Evolutionary conservation across 2,329 filamentous ascomycete species (phyloP).

Genomic region (Colletotrichum incanum): DNA sequence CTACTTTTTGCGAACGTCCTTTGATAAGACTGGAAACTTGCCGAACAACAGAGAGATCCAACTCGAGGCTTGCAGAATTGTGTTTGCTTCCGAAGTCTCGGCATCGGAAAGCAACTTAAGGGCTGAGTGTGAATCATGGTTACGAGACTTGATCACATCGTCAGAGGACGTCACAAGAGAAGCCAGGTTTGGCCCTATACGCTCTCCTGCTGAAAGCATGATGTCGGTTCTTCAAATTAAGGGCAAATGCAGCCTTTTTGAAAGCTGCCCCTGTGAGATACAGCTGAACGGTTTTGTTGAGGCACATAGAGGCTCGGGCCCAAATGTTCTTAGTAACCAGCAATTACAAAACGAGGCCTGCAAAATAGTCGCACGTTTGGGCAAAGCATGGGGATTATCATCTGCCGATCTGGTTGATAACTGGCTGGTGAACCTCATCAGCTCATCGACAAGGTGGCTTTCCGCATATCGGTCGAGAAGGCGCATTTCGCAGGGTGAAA

Average conservation of each 20-base stretch:
- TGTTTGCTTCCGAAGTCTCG: slow-evolving; percentile 48
- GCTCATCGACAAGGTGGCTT: slow-evolving; percentile 35
- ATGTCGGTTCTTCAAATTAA: slow-evolving; percentile 48
- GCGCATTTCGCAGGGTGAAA: neutral
- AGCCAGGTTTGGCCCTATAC: slow-evolving; percentile 47
- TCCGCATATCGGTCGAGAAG: slow-evolving; percentile 13
- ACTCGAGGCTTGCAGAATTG: slow-evolving; percentile 47
- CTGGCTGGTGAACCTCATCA: slow-evolving; percentile 34
- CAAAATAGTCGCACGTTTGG: slow-evolving; percentile 36
- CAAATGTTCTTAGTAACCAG: slow-evolving; percentile 24
- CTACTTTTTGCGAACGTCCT: slow-evolving; percentile 47
- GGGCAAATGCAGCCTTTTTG: slow-evolving; percentile 48
- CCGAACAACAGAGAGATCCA: slow-evolving; percentile 46
- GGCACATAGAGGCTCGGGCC: slow-evolving; percentile 4
- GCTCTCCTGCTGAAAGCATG: slow-evolving; percentile 45
- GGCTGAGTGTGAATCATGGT: slow-evolving; percentile 42
- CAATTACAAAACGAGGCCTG: slow-evolving; percentile 45
- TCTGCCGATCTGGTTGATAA: slow-evolving; percentile 36
- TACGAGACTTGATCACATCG: slow-evolving; percentile 47
- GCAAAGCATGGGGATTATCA: slow-evolving; percentile 31
- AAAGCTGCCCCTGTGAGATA: slow-evolving; percentile 47
- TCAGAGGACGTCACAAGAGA: slow-evolving; percentile 31
- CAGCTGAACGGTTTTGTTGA: slow-evolving; percentile 35
- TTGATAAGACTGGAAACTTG: slow-evolving; percentile 43
- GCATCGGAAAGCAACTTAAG: neutral